Evolutionary conservation across 306 rosid genomes (phyloP), one percentile per base, ranked within the genome.

Genomic region (Sesbania bispinosa): DNA sequence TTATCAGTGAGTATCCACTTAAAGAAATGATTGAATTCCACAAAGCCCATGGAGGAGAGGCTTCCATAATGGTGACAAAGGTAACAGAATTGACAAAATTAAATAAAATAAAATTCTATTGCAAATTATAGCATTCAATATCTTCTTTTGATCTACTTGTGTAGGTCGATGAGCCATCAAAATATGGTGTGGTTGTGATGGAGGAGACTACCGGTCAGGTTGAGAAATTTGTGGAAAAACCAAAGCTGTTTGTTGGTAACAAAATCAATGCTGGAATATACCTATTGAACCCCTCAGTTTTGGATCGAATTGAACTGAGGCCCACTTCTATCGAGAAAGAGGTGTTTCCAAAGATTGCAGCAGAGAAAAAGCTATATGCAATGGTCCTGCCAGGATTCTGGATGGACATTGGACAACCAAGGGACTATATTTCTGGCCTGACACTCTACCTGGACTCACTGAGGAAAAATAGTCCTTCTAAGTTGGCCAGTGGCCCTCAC

Each of bases 391-490:
- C 96, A 0, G 99, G 99, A 73, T 95, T 95, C 71, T 95, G 99
- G 99, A 95, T 95, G 99, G 99, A 95, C 87, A 86, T 95, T 52
- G 99, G 99, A 77, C 97, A 91, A 13, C 99, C 99, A 38, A 91
- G 82, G 86, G 99, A 95, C 80, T 95, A 95, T 20, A 89, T 95
- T 69, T 75, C 89, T 21, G 99, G 99, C 51, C 84, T 95, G 55
- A 84, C 87, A 77, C 96, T 93, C 30, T 93, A 90, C 78, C 73
- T 94, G 19, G 92, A 86, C 73, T 94, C 99, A 6, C 64, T 91
- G 82, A 91, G 87, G 82, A 94, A 89, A 81, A 87, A 85, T 4
- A 70, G 88, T 68, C 67, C 97, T 52, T 74, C 96, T 24, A 91
- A 75, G 86, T 79, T 94, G 61, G 91, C 96, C 33, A 65, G 62